Evolutionary conservation across 2,329 filamentous ascomycete genomes (phyloP).

Genomic region (Phyllosticta citriasiana): DNA sequence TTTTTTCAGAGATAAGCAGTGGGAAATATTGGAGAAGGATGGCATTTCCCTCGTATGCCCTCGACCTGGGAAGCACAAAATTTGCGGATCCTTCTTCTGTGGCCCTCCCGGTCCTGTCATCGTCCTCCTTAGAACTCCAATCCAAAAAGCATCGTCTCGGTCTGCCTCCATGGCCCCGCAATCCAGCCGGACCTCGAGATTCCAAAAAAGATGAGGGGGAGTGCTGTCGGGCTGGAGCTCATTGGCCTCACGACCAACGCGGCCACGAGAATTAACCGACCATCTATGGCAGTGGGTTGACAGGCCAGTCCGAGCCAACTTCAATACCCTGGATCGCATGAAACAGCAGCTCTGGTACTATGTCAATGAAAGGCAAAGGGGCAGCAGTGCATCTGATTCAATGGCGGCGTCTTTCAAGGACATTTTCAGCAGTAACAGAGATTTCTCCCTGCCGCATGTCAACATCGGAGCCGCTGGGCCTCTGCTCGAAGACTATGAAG

Average conservation of each 20-base stretch:
- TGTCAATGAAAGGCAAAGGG: not conserved
- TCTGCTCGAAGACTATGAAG: too few species aligned
- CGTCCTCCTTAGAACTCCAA: not conserved
- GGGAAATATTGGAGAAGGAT: not conserved
- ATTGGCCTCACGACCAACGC: not conserved
- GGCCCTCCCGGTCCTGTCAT: not conserved
- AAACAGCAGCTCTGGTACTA: not conserved
- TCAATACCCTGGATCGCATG: not conserved
- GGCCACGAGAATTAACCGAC: not conserved
- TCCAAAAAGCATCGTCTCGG: not conserved
- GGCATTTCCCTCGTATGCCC: not conserved
- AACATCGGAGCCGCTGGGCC: too few species aligned
- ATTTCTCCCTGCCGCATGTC: too few species aligned
- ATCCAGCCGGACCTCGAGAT: not conserved
- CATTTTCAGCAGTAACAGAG: not conserved
- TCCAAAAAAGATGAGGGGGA: not conserved
- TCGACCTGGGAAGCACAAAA: not conserved
- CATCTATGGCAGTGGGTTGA: not conserved
- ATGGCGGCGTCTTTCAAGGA: not conserved
- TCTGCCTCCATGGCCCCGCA: not conserved
- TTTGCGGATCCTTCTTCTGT: not conserved
- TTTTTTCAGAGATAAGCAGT: not conserved
- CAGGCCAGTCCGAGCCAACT: not conserved
- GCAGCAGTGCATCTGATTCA: not conserved
- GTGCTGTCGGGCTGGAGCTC: not conserved